These are phyloP conservation scores for Hemileia vastatrix DNA, from an alignment of 1,284 basidiomycete genomes.

Conservation along the genomic window DNA sequence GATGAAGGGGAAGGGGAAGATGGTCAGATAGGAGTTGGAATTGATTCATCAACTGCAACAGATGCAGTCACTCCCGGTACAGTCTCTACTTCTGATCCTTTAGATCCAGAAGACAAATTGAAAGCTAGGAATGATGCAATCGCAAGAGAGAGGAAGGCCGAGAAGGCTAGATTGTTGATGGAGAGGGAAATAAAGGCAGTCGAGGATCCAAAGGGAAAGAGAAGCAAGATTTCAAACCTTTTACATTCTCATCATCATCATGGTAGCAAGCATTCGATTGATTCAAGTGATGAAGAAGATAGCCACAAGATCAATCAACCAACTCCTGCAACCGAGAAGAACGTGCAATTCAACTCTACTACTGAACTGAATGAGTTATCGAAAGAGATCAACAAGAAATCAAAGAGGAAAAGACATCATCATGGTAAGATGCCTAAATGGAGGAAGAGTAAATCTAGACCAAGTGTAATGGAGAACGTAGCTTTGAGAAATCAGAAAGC, in stretches of 20 bases:
- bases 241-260: neutral
- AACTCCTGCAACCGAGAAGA: neutral
- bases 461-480: neutral
- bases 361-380: too few relatives aligned
- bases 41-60: too few relatives aligned
- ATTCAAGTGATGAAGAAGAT: neutral
- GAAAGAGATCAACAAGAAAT: neutral
- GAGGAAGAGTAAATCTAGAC: neutral
- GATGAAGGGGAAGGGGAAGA: too few relatives aligned
- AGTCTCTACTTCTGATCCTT: too few relatives aligned
- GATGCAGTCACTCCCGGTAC: too few relatives aligned
- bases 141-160: neutral
- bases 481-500: neutral
- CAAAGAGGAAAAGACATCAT: neutral
- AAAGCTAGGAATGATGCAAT: neutral
- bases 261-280: neutral
- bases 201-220: neutral
- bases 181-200: neutral
- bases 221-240: neutral
- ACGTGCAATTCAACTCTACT: neutral
- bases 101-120: neutral
- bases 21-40: too few relatives aligned
- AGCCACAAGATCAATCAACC: neutral
- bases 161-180: neutral
- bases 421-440: neutral